Evolutionary conservation across 148 eudicot species (phyloP).

Genomic region (Pouteria glomerata): DNA sequence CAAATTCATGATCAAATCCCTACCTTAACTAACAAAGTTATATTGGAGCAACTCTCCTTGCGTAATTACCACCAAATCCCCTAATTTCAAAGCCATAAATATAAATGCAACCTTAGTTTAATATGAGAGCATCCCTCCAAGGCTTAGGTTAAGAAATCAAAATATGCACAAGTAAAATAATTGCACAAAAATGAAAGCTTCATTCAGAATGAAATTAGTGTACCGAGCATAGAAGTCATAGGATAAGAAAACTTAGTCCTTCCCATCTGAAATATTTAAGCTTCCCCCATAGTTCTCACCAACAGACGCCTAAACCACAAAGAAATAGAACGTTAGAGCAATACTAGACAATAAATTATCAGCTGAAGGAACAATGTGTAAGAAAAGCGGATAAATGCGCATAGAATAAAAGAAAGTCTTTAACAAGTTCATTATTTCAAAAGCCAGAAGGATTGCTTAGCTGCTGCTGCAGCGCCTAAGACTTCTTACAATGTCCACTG

Average conservation of each 20-base stretch:
- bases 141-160: too few relatives aligned
- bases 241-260: conserved; percentile 13
- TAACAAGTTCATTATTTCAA: too few relatives aligned
- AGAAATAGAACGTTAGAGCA: background rate
- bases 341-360: background rate
- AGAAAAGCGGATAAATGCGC: background rate
- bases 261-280: conserved; percentile 35
- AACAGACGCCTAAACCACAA: conserved; percentile 42
- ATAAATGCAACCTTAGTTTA: too few relatives aligned
- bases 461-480: too few relatives aligned
- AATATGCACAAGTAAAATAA: too few relatives aligned
- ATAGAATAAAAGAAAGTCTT: background rate
- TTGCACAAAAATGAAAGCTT: background rate
- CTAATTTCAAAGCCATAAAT: too few relatives aligned
- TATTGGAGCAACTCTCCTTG: too few relatives aligned
- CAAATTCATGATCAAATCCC: too few relatives aligned
- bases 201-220: background rate
- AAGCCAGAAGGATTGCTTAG: background rate
- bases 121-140: too few relatives aligned
- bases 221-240: background rate
- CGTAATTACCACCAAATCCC: too few relatives aligned
- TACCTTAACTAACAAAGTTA: too few relatives aligned
- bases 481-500: background rate
- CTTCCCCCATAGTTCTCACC: conserved; percentile 79
- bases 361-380: background rate